phyloP scores from a whole-genome alignment of 257 asterid species.

The Paraleonurus japonicus region DNA sequence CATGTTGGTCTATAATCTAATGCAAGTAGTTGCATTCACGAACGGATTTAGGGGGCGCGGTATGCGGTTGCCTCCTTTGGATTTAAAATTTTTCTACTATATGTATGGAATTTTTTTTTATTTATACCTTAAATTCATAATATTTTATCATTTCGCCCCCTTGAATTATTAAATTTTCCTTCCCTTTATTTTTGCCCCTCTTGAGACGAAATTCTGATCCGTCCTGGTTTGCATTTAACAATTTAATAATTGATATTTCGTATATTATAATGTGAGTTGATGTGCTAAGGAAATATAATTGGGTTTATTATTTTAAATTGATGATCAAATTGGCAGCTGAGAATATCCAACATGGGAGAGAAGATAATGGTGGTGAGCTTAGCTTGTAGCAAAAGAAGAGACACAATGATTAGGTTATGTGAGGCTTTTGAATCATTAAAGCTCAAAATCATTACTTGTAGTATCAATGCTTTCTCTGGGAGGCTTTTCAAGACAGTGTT shows the following conservation, averaged over 20 bases:
- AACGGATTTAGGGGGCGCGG: too few species aligned
- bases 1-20: not conserved
- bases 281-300: not conserved
- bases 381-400: slow-evolving; percentile 54
- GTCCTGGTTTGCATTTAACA: too few species aligned
- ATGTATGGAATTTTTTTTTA: too few species aligned
- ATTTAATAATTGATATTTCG: not conserved
- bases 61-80: too few species aligned
- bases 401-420: slow-evolving; percentile 61
- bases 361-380: slow-evolving; percentile 59
- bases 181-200: too few species aligned
- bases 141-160: too few species aligned
- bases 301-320: not conserved
- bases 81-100: too few species aligned
- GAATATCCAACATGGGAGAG: slow-evolving; percentile 60
- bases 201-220: too few species aligned
- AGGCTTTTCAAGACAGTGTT: slow-evolving; percentile 57
- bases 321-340: slow-evolving; percentile 42
- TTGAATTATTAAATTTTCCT: too few species aligned
- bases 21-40: too few species aligned
- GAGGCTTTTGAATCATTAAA: slow-evolving; percentile 65
- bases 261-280: not conserved
- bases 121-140: too few species aligned
- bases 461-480: slow-evolving; percentile 51
- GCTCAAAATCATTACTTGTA: slow-evolving; percentile 61